Percentiles rank a stretch among this genome's conserved stretches.
These are phyloP conservation scores for Danielia oregonensis DNA, from an alignment of 805 yeast genomes.

Conservation along the genomic window DNA sequence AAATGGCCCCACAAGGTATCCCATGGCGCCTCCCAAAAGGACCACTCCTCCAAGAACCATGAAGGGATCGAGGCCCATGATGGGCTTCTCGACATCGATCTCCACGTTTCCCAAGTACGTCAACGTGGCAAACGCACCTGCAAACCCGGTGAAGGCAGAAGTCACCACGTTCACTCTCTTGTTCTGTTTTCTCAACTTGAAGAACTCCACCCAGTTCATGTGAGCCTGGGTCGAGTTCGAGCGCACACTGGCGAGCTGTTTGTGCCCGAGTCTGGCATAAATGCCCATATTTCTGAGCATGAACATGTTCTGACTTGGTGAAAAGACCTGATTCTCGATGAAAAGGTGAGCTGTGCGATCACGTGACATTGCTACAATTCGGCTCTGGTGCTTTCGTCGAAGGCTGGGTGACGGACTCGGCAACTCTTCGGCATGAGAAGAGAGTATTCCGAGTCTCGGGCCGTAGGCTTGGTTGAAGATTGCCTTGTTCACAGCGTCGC, in stretches of 20 bases:
- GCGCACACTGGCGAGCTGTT: conserved; percentile 8
- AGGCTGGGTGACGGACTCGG: no score
- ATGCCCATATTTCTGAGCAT: conserved; percentile 13
- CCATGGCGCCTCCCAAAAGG: conserved; percentile 66
- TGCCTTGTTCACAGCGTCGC: no score
- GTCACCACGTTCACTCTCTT: conserved; percentile 65
- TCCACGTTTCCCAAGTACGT: conserved; percentile 74
- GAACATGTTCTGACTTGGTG: conserved; percentile 1
- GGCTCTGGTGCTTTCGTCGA: no score
- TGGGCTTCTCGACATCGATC: conserved; percentile 80
- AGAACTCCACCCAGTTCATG: conserved; percentile 78
- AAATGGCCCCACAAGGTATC: conserved; percentile 79
- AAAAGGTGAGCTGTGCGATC: neutral
- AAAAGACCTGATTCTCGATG: neutral
- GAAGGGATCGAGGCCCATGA: conserved; percentile 88
- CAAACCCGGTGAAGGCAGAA: conserved; percentile 62
- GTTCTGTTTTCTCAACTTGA: conserved; percentile 70
- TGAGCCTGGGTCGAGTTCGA: conserved; percentile 20
- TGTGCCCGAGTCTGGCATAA: conserved; percentile 1
- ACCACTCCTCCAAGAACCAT: conserved; percentile 75
- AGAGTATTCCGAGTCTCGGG: no score
- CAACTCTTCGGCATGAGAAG: no score
- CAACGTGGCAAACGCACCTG: conserved; percentile 69
- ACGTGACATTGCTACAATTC: no score
- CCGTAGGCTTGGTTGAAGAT: no score